Base-by-base conservation (phyloP, 176 grass and related monocot genomes). In the Guadua angustifolia region DNA sequence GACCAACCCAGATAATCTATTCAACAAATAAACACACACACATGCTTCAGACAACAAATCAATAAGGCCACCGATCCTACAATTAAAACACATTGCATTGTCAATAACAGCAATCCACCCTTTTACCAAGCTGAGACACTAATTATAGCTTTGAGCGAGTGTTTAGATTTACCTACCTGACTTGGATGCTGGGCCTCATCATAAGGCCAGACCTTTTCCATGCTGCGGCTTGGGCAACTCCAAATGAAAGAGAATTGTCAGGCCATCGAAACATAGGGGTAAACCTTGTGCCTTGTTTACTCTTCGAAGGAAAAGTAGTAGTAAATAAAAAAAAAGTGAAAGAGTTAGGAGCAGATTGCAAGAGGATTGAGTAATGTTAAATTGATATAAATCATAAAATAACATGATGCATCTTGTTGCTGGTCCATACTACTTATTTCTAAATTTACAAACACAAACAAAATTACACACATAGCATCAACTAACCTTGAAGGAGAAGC, bases 401-500 rank as follows among this genome's bases (percentile, higher is more conserved):
- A 84, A 19, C 52, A 84, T 35, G 8, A 7, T 77, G 26, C 16
- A 77, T 66, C 35, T 76, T n/a, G 13, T 77, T 78, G 6, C 0
- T 71, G 22, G 33, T 72, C 60, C 44, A 52, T 17, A 71, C 69
- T 72, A 71, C 1, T 0, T 16, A 71, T 10, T 71, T 58, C 36
- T 42, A 42, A n/a, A 68, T 29, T 69, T 86, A 71, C 49, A 40
- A 86, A 78, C 24, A 17, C 36, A 86, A 70, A 6, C 2, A 71
- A 46, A 69, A 60, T 10, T 61, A 43, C 5, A 1, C 32, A 16
- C 19, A 44, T 47, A 39, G 18, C 19, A 81, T 25, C 74, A 44
- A 83, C 84, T 57, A 83, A 94, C 96, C 93, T 93, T 92, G 81
- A 77, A 90, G 78, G 93, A 99, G 64, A 94, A 99, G 87, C 93